phyloP scores from a whole-genome alignment of 805 yeast genomes.

The Kodamaea neixiangensis region DNA sequence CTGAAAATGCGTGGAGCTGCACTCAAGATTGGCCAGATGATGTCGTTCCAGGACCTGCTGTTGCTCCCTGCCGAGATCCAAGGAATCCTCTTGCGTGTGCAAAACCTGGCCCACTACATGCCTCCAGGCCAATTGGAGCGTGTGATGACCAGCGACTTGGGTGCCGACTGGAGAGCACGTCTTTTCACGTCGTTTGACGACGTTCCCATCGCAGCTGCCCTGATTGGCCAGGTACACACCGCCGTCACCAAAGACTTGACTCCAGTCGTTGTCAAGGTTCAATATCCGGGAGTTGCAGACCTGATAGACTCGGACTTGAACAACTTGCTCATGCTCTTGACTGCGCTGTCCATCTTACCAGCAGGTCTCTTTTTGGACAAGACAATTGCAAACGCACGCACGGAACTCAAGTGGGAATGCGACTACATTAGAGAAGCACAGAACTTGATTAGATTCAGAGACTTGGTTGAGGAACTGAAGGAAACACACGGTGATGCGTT shows the following conservation, averaged over 20 bases:
- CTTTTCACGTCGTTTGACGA: constrained; percentile 75
- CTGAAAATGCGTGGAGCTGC: constrained; percentile 99
- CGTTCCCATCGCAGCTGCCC: constrained; percentile 94
- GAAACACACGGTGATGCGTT: constrained; percentile 46
- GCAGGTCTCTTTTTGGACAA: constrained; percentile 89
- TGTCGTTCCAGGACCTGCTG: constrained; percentile 89
- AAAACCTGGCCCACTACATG: constrained; percentile 95
- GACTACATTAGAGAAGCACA: constrained; percentile 90
- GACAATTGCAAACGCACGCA: constrained; percentile 89
- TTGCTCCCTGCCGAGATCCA: constrained; percentile 85
- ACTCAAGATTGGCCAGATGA: constrained; percentile 92
- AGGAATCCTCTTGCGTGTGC: constrained; percentile 77
- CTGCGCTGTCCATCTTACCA: constrained; percentile 86
- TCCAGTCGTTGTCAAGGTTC: constrained; percentile 90
- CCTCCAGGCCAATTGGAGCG: constrained; percentile 85
- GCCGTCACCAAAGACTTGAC: constrained; percentile 70
- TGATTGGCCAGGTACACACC: constrained; percentile 93
- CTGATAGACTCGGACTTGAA: constrained; percentile 94
- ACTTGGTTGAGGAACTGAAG: constrained; percentile 53
- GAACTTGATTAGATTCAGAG: constrained; percentile 66
- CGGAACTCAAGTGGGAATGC: constrained; percentile 96
- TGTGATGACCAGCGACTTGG: constrained; percentile 72
- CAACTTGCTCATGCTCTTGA: constrained; percentile 74
- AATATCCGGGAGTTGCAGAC: constrained; percentile 94
- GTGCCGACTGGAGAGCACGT: constrained; percentile 72